Conservation (phyloP, 164 flowering plant genomes). For the Platanus orientalis region DNA sequence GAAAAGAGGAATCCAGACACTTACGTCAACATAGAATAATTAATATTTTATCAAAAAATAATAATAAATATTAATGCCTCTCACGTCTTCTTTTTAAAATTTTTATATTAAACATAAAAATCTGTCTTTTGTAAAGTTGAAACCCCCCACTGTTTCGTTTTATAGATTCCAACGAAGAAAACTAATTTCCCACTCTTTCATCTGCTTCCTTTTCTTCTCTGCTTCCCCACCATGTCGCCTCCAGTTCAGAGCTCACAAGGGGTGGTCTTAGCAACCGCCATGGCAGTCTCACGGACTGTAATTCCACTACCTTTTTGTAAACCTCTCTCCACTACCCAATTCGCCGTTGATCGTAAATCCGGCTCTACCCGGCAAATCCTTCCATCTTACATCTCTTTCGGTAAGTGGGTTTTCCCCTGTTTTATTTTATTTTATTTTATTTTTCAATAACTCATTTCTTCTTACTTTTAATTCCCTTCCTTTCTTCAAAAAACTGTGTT, state of each 20-base stretch:
- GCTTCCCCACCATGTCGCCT: slow-evolving; percentile 37
- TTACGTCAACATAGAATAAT: too few species aligned
- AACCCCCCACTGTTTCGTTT: too few species aligned
- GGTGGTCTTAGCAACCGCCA: slow-evolving; percentile 66
- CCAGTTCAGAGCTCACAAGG: slow-evolving; percentile 52
- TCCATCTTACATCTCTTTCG: slow-evolving; percentile 56
- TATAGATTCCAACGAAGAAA: too few species aligned
- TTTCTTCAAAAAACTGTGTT: neutral
- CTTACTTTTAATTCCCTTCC: neutral
- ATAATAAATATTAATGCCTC: too few species aligned
- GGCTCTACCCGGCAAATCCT: slow-evolving; percentile 16
- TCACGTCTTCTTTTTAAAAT: too few species aligned
- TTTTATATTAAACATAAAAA: too few species aligned
- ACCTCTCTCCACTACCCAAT: slow-evolving; percentile 14
- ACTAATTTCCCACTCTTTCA: too few species aligned
- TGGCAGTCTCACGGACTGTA: slow-evolving; percentile 68
- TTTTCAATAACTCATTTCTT: slow-evolving; percentile 1
- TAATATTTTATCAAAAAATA: too few species aligned
- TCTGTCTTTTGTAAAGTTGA: too few species aligned
- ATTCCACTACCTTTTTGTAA: slow-evolving; percentile 53
- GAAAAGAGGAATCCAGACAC: too few species aligned
- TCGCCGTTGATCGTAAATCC: slow-evolving; percentile 16
- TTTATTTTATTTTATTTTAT: too few species aligned
- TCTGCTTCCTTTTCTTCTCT: neutral
- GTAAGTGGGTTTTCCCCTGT: slow-evolving; percentile 21